phyloP scores from a whole-genome alignment of 352 stramenopile genomes.

The Lagenidium sp. region DNA sequence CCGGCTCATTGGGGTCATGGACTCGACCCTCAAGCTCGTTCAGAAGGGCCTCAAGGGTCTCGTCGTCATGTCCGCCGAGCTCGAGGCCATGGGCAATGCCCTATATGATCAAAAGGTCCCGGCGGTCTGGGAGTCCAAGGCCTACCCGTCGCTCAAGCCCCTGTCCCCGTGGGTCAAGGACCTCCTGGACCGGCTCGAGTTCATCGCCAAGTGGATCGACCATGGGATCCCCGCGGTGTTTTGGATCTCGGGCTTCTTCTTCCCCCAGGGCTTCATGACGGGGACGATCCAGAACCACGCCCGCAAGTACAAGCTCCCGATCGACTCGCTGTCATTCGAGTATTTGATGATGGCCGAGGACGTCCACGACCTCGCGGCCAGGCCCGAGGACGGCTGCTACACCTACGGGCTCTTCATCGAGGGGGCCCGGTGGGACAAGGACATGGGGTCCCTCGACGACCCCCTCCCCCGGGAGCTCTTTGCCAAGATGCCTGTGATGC shows the following conservation, averaged over 20 bases:
- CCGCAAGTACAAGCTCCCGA: slow-evolving; percentile 79
- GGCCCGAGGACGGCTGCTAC: slow-evolving; percentile 81
- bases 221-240: slow-evolving; percentile 76
- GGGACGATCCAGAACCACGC: slow-evolving; percentile 91
- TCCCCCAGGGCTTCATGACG: slow-evolving; percentile 89
- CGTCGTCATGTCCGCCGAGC: slow-evolving; percentile 80
- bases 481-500: slow-evolving; percentile 61
- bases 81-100: slow-evolving; percentile 80
- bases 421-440: slow-evolving; percentile 83
- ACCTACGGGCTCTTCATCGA: slow-evolving; percentile 90
- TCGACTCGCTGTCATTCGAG: slow-evolving; percentile 88
- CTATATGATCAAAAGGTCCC: slow-evolving; percentile 89
- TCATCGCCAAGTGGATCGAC: slow-evolving; percentile 65
- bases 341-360: slow-evolving; percentile 76
- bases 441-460: slow-evolving; percentile 29
- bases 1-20: slow-evolving; percentile 59
- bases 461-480: slow-evolving; percentile 38
- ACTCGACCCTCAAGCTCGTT: slow-evolving; percentile 50
- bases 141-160: slow-evolving; percentile 88
- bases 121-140: slow-evolving; percentile 77
- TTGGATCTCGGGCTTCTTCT: slow-evolving; percentile 91
- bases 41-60: slow-evolving; percentile 69
- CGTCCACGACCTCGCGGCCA: slow-evolving; percentile 36
- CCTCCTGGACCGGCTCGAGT: slow-evolving; percentile 64
- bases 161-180: slow-evolving; percentile 86